Percentiles rank a stretch among this genome's conserved stretches.
Conservation (phyloP, 2,329 filamentous ascomycete species). For the Penicillium brasilianum region DNA sequence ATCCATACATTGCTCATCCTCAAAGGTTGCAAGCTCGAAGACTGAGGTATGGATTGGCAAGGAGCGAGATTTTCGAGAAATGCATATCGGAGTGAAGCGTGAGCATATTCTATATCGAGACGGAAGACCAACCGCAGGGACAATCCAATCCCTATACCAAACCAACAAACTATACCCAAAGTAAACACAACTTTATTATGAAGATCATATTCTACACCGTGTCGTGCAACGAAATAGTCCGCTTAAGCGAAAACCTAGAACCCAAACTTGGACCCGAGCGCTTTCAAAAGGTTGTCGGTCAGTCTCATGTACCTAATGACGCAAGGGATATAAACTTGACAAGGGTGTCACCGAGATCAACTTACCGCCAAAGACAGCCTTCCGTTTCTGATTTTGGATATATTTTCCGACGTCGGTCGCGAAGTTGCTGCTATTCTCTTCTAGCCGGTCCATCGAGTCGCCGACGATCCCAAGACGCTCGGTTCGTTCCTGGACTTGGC, state of each 20-base stretch:
- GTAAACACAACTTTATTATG: neutral
- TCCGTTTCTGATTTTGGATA: slow-evolving; percentile 84
- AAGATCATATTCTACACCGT: neutral
- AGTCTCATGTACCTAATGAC: slow-evolving; percentile 22
- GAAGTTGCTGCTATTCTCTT: slow-evolving; percentile 81
- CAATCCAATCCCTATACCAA: neutral
- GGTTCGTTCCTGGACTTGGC: slow-evolving; percentile 87
- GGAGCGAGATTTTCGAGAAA: neutral
- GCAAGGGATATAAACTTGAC: slow-evolving; percentile 25
- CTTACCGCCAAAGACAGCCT: slow-evolving; percentile 72
- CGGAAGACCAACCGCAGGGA: neutral
- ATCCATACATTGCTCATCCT: neutral
- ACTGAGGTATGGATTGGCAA: neutral
- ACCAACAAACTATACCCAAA: neutral
- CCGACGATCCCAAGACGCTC: slow-evolving; percentile 83
- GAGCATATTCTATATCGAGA: neutral
- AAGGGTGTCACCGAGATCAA: slow-evolving; percentile 14
- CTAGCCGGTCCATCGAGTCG: slow-evolving; percentile 81
- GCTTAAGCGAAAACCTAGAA: slow-evolving; percentile 34
- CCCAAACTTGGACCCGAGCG: slow-evolving; percentile 50
- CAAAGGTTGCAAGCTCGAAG: neutral
- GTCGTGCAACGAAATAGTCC: slow-evolving; percentile 6
- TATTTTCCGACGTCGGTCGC: slow-evolving; percentile 87
- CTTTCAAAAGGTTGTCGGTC: slow-evolving; percentile 34
- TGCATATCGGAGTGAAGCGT: neutral